Evolutionary conservation across 306 rosid genomes (phyloP), one percentile per base, ranked within the genome.

Genomic region (Coriaria nepalensis): DNA sequence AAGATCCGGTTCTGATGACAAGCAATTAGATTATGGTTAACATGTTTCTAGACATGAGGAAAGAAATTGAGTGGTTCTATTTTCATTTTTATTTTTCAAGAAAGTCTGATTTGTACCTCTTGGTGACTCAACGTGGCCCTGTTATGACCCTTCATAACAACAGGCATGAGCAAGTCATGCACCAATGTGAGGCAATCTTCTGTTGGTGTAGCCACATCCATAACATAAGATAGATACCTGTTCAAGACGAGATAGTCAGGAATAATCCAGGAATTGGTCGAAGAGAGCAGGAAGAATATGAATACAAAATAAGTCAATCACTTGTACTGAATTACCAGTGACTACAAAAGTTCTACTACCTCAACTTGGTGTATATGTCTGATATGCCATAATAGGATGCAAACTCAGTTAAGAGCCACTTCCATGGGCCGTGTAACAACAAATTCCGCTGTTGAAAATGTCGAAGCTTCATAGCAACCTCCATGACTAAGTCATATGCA

Each of bases 191-290:
- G 93, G 81, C 98, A 92, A 61, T 92, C 98, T 43, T 79, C 94
- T n/a, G 98, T 92, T 37, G 98, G 98, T 7, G 98, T 85, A 43
- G 98, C 87, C 37, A 92, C 96, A 62, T 92, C 98, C 98, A 92
- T 92, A 49, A 92, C 73, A 65, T 92, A 92, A 9, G 96, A 85
- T 49, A 92, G 78, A 59, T 82, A 85, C 53, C 98, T 92, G 59
- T 72, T 35, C 40, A 48, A 38, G 46, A 10, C 44, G 55, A 51
- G 29, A 20, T 20, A 20, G 29, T 20, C 29, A 20, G 29, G 29
- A 20, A 20, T 20, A 20, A 20, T 20, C 29, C 29, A 20, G 29
- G 29, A 20, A 20, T 20, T 20, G 29, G 3, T 3, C 29, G 3
- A 20, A 20, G 29, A 20, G 29, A 20, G 29, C 29, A 20, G 29